Evolutionary conservation across 331 rosid species (phyloP), one percentile per base, ranked within the genome.

Genomic region (Malus hybrid): DNA sequence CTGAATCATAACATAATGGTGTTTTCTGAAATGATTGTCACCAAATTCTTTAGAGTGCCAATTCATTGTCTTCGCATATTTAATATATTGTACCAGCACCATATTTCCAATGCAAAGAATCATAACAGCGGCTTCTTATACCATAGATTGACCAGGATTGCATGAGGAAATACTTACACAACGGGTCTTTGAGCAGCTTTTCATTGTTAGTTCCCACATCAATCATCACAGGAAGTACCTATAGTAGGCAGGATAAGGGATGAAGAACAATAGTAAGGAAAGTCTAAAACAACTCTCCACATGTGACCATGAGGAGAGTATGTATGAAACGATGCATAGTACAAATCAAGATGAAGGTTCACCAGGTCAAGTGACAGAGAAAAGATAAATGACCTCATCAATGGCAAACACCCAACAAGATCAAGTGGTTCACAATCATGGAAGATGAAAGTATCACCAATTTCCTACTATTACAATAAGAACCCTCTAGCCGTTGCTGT

Each of bases 141-240:
- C 13, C 8, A 24, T 52, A 52, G 70, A 14, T 61, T 59, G 70
- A 61, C 46, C 67, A 46, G 19, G 44, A 70, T 8, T 56, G 55
- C 33, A 65, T 56, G 36, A 71, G 39, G 65, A 62, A 74, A 76
- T 24, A 79, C 99, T 83, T 87, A 95, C 99, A 95, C 67, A 95
- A 36, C 42, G 93, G 93, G 73, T 95, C 97, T 55, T 92, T 76
- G n/a, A 92, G 87, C 76, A 95, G 78, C 87, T 84, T 86, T 82
- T 89, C 91, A 77, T 92, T 95, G 90, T 95, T 90, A 81, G 97
- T 95, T 75, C 99, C 99, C 67, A 92, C 93, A 70, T 95, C 99
- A 90, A 95, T 90, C 99, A 95, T 95, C 68, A 95, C 96, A 67
- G 99, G 98, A 76, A 95, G 99, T 71, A 95, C 99, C 99, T 95